These are phyloP conservation scores for Verticillium nubilum DNA, from an alignment of 2,329 filamentous ascomycete genomes.

Conservation along the genomic window DNA sequence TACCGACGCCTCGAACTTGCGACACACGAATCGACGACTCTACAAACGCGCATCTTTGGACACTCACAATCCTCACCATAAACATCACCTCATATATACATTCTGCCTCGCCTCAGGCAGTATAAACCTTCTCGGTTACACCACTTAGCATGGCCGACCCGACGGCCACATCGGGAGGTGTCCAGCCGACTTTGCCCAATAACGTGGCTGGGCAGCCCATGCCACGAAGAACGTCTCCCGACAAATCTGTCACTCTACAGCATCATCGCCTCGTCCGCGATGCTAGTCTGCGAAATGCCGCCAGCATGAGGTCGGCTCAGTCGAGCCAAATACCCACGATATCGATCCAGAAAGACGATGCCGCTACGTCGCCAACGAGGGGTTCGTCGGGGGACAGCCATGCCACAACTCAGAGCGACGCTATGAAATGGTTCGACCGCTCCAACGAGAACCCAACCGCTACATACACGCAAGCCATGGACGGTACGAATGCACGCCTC, in stretches of 20 bases:
- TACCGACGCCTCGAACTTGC: neutral
- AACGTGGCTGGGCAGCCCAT: slow-evolving; percentile 30
- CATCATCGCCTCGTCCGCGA: slow-evolving; percentile 40
- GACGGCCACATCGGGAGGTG: neutral
- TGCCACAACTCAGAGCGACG: slow-evolving; percentile 42
- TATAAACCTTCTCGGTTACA: neutral
- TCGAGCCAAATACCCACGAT: slow-evolving; percentile 3
- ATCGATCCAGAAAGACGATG: neutral
- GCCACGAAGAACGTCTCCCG: slow-evolving; percentile 37
- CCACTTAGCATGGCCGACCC: neutral
- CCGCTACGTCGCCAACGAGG: slow-evolving; percentile 18
- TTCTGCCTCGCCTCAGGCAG: too few relatives aligned
- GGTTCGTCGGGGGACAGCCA: slow-evolving; percentile 46
- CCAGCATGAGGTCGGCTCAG: slow-evolving; percentile 4
- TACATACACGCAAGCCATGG: slow-evolving; percentile 40
- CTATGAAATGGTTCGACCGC: slow-evolving; percentile 48
- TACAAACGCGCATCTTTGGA: too few relatives aligned
- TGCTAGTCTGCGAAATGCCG: slow-evolving; percentile 19
- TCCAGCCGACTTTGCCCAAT: neutral
- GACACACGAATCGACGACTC: neutral
- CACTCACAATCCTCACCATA: too few relatives aligned
- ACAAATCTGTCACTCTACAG: slow-evolving; percentile 40
- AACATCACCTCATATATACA: too few relatives aligned
- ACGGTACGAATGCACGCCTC: slow-evolving; percentile 28
- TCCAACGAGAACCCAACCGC: slow-evolving; percentile 45